Evolutionary conservation across 352 stramenopile species (phyloP), one percentile per base, ranked within the genome.

Genomic region (Phytophthora tubulina): DNA sequence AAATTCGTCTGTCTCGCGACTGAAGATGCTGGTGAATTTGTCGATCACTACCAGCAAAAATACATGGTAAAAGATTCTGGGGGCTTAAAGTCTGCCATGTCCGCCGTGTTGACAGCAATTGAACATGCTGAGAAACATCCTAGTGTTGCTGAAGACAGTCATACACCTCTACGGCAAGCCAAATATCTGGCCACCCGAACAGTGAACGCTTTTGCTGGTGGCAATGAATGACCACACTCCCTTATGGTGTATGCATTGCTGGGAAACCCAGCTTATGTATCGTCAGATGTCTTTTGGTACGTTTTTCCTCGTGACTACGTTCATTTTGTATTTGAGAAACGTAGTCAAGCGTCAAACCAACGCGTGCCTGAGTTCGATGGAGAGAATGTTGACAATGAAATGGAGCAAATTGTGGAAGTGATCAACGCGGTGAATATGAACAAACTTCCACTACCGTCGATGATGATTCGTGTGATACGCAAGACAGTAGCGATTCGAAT

Each of bases 241-340:
- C 9, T 61, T 8, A 68, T 68, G 49, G 39, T 68, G 31, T 68
- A 55, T 31, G 49, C 39, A 13, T 11, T 61, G 13, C 15, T 39
- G 30, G 50, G 58, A 7, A 17, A 68, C n/a, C 15, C 8, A 0
- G 55, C 60, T 10, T 54, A 31, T 42, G 21, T 61, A 6, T 68
- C 60, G 6, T 46, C 21, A 3, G 49, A 68, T 32, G 15, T 30
- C 1, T 68, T 46, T 49, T 68, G 60, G 50, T 61, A 67, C 32
- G 14, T 67, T 36, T 61, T 68, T 32, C 58, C 58, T 10, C 9
- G 6, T 11, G 32, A 63, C 42, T 46, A 35, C 5, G 17, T 35
- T 13, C 9, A 13, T 52, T 9, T 8, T 5, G 11, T 31, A n/a
- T 2, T n/a, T 35, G 11, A 11, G 2, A 21, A 52, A n/a, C 2